Evolutionary conservation across 2,329 filamentous ascomycete species (phyloP).

Genomic region (Mycogone perniciosa): DNA sequence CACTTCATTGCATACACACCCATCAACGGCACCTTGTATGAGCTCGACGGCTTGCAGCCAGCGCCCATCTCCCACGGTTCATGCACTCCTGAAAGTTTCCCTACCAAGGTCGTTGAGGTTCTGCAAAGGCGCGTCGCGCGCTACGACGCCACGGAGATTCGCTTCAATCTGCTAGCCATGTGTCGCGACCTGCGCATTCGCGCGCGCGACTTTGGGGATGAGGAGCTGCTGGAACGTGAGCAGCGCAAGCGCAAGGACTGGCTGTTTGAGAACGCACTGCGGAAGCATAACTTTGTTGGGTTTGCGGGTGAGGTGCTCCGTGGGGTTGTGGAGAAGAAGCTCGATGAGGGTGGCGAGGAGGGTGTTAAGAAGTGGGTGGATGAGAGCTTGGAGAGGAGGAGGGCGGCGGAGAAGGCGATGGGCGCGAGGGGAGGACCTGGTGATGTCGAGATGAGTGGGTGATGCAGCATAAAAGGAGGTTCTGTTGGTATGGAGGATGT

Average conservation of each 20-base stretch:
- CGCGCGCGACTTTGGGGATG: slow-evolving; percentile 76
- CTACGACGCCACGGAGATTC: slow-evolving; percentile 81
- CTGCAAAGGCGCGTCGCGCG: slow-evolving; percentile 75
- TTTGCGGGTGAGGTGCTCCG: slow-evolving; percentile 89
- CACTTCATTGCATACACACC: slow-evolving; percentile 96
- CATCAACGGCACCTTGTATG: slow-evolving; percentile 75
- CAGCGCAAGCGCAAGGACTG: slow-evolving; percentile 78
- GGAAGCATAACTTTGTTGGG: slow-evolving; percentile 92
- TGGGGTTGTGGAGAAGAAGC: slow-evolving; percentile 70
- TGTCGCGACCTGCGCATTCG: slow-evolving; percentile 72
- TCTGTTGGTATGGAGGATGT: neutral
- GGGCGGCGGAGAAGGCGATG: slow-evolving; percentile 31
- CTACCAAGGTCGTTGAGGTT: slow-evolving; percentile 76
- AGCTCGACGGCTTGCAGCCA: slow-evolving; percentile 90
- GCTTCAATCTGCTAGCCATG: slow-evolving; percentile 94
- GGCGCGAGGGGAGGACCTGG: slow-evolving; percentile 26
- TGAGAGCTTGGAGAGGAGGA: slow-evolving; percentile 55
- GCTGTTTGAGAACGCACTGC: slow-evolving; percentile 90
- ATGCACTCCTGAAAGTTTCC: slow-evolving; percentile 66
- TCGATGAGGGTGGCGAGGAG: slow-evolving; percentile 56
- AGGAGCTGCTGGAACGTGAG: slow-evolving; percentile 70
- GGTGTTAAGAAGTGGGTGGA: slow-evolving; percentile 69
- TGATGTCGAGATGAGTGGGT: slow-evolving; percentile 38
- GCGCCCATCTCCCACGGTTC: slow-evolving; percentile 83
- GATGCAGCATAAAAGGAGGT: neutral